phyloP scores from a whole-genome alignment of 2,329 filamentous ascomycete genomes.

The Pestalotiopsis sp. region DNA sequence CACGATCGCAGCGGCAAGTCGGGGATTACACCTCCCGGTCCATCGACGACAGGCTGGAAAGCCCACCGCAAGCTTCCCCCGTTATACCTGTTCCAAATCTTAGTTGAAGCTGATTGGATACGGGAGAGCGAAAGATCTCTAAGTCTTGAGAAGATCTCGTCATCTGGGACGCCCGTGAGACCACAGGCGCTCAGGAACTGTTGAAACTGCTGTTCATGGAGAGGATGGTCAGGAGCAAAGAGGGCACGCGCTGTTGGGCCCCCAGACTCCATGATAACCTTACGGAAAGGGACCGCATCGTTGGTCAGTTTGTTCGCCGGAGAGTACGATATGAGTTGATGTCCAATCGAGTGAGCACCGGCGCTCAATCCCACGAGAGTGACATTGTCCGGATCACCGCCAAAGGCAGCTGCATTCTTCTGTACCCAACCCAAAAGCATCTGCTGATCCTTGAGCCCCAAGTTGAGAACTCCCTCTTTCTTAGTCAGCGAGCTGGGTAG shows the following conservation, averaged over 20 bases:
- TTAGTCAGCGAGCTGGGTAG: conserved; percentile 56
- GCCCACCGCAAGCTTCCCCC: conserved; percentile 53
- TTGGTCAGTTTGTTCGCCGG: conserved; percentile 33
- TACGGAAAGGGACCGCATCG: conserved; percentile 46
- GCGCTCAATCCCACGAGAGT: conserved; percentile 65
- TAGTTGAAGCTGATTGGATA: conserved; percentile 42
- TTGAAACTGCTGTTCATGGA: conserved; percentile 57
- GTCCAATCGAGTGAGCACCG: conserved; percentile 67
- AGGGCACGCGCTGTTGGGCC: conserved; percentile 57
- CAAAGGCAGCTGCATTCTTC: conserved; percentile 60
- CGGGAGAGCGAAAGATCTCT: conserved; percentile 40
- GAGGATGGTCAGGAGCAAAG: conserved; percentile 53
- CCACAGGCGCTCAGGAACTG: conserved; percentile 55
- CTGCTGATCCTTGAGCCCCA: conserved; percentile 66
- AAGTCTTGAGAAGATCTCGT: conserved; percentile 53
- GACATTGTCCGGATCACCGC: conserved; percentile 58
- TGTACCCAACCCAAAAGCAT: conserved; percentile 61
- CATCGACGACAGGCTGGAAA: conserved; percentile 71
- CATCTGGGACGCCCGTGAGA: conserved; percentile 48
- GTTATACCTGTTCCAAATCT: conserved; percentile 46
- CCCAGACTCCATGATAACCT: conserved; percentile 60
- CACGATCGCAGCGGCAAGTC: conserved; percentile 62
- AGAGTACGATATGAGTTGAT: conserved; percentile 61
- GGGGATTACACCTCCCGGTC: conserved; percentile 53
- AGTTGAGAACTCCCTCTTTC: conserved; percentile 59